These are phyloP conservation scores for Tulasnella sp. DNA, from an alignment of 768 basidiomycete species.

Conservation along the genomic window DNA sequence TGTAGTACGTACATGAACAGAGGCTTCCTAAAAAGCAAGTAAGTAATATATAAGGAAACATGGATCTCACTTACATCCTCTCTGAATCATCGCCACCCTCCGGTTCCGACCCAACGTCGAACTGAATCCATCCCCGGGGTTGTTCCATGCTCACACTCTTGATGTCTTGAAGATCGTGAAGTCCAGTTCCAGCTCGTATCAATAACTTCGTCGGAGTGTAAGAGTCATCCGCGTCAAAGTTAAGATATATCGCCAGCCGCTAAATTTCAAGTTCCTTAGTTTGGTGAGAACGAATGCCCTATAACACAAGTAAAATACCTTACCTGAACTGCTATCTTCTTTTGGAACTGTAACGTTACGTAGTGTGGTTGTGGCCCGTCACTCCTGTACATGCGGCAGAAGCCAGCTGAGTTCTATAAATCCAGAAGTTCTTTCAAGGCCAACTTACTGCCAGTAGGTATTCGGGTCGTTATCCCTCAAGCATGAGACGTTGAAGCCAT, in stretches of 20 bases:
- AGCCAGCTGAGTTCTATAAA: background rate
- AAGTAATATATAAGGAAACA: background rate
- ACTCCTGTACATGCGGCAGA: slow-evolving; percentile 25
- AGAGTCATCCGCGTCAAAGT: slow-evolving; percentile 80
- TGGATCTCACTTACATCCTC: slow-evolving; percentile 40
- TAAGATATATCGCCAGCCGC: slow-evolving; percentile 82
- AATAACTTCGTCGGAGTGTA: slow-evolving; percentile 91
- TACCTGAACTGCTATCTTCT: slow-evolving; percentile 82
- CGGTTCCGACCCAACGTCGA: slow-evolving; percentile 70
- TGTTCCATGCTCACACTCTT: slow-evolving; percentile 75
- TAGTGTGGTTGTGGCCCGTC: slow-evolving; percentile 97
- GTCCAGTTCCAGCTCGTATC: slow-evolving; percentile 84
- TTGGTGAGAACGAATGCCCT: background rate
- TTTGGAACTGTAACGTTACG: slow-evolving; percentile 87
- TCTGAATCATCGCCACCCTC: slow-evolving; percentile 60
- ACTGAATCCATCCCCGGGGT: slow-evolving; percentile 90
- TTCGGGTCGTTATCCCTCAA: slow-evolving; percentile 78
- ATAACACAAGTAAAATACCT: slow-evolving; percentile 17
- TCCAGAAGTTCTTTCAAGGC: background rate
- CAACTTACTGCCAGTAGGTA: slow-evolving; percentile 94
- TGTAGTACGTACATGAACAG: slow-evolving; percentile 85
- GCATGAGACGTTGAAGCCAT: slow-evolving; percentile 91
- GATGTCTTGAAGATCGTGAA: slow-evolving; percentile 87
- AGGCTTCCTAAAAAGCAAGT: slow-evolving; percentile 48
- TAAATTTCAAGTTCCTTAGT: slow-evolving; percentile 25